Evolutionary conservation across 257 asterid genomes (phyloP).

Genomic region (Paraleonurus japonicus): DNA sequence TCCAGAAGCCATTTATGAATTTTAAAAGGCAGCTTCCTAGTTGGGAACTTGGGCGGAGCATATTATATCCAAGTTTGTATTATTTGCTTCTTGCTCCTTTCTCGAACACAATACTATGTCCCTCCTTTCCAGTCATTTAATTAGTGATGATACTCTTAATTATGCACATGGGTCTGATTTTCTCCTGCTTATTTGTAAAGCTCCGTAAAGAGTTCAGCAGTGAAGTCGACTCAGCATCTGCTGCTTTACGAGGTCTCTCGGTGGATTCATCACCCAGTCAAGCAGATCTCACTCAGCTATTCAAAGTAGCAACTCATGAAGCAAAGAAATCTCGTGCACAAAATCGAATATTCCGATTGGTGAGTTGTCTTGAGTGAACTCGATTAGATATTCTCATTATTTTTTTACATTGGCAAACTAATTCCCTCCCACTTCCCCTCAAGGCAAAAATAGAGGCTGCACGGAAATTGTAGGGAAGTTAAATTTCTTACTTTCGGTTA

Average conservation of each 20-base stretch:
- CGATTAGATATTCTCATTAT: not conserved
- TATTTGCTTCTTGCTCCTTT: not conserved
- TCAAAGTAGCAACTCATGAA: slow-evolving; percentile 81
- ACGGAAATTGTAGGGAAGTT: not conserved
- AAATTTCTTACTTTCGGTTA: not conserved
- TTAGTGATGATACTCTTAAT: not conserved
- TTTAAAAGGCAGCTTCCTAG: not conserved
- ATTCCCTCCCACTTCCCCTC: not conserved
- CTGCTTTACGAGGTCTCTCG: slow-evolving; percentile 61
- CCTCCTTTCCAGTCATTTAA: slow-evolving; percentile 1
- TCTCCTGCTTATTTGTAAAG: slow-evolving; percentile 40
- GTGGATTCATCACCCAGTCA: slow-evolving; percentile 61
- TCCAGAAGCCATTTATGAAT: not conserved
- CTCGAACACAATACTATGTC: slow-evolving; percentile 2
- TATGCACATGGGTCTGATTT: slow-evolving; percentile 19
- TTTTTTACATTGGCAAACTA: not conserved
- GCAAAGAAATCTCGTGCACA: slow-evolving; percentile 88
- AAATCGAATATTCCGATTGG: slow-evolving; percentile 83
- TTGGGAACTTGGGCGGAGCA: not conserved
- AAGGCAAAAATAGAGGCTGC: not conserved
- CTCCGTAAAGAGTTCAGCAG: slow-evolving; percentile 82
- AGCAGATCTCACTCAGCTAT: slow-evolving; percentile 86
- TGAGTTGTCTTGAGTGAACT: slow-evolving; percentile 38
- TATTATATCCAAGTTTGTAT: not conserved
- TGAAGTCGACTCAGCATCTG: slow-evolving; percentile 63